Conservation (phyloP, 495 filamentous ascomycete genomes). For the Ramalina intermedia region DNA sequence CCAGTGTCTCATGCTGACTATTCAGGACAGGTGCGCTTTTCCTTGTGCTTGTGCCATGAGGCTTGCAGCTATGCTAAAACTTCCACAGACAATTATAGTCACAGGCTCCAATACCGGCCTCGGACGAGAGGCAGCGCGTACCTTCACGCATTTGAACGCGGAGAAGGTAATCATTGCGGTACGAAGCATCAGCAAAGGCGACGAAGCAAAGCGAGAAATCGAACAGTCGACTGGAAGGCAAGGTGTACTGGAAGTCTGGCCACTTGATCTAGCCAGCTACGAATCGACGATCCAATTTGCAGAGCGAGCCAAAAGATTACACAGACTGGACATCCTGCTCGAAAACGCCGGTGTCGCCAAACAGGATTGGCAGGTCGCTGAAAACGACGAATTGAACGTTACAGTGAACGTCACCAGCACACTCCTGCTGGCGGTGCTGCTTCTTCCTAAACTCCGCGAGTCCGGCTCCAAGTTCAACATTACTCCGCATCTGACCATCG, state of each 20-base stretch:
- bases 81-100: conserved; percentile 31
- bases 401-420: conserved; percentile 32
- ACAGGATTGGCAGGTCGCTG: conserved; percentile 8
- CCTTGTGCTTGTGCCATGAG: neutral
- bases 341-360: conserved; percentile 23
- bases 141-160: conserved; percentile 26
- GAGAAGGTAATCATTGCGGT: conserved; percentile 32
- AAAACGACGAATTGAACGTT: conserved; percentile 27
- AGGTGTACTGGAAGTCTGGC: conserved; percentile 24
- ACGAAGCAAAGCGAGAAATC: conserved; percentile 24
- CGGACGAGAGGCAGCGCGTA: conserved; percentile 30
- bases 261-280: conserved; percentile 23
- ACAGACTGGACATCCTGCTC: conserved; percentile 22
- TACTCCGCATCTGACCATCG: conserved; percentile 17
- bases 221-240: conserved; percentile 16
- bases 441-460: conserved; percentile 19
- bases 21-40: conserved; percentile 8
- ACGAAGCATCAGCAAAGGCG: conserved; percentile 26
- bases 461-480: conserved; percentile 5
- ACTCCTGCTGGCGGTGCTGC: conserved; percentile 21
- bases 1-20: conserved; percentile 19
- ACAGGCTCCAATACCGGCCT: conserved; percentile 38
- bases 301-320: conserved; percentile 10
- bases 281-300: conserved; percentile 23
- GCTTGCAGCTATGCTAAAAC: neutral